Percentiles rank a stretch among this genome's conserved stretches.
Conservation (phyloP, 2,329 filamentous ascomycete genomes). For the Dactylella cylindrospora region DNA sequence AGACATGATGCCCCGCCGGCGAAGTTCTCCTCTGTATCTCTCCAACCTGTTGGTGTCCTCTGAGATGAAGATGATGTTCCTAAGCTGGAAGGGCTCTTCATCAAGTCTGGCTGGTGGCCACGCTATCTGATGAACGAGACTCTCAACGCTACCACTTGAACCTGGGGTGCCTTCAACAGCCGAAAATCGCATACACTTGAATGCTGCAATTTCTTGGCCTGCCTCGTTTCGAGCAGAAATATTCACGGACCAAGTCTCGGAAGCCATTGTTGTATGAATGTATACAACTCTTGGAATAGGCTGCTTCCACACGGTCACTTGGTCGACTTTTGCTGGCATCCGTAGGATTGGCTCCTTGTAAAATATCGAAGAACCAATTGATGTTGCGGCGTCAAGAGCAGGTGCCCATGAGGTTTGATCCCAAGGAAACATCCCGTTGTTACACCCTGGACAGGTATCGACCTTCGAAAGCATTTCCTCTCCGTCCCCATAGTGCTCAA, state of each 20-base stretch:
- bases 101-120: conserved; percentile 52
- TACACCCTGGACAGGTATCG: conserved; percentile 8
- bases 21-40: conserved; percentile 46
- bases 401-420: conserved; percentile 52
- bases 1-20: conserved; percentile 12
- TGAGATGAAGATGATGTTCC: conserved; percentile 48
- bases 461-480: conserved; percentile 54
- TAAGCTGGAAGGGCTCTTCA: conserved; percentile 49
- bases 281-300: conserved; percentile 51
- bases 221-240: conserved; percentile 46
- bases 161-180: conserved; percentile 52
- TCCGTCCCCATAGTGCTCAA: conserved; percentile 52
- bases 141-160: conserved; percentile 48
- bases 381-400: conserved; percentile 54
- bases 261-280: conserved; percentile 50
- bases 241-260: conserved; percentile 50
- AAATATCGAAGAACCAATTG: conserved; percentile 54
- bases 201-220: conserved; percentile 50
- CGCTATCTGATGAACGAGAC: conserved; percentile 52
- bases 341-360: conserved; percentile 52
- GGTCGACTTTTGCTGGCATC: conserved; percentile 51
- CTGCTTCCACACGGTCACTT: conserved; percentile 48
- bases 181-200: conserved; percentile 53
- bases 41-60: conserved; percentile 45
- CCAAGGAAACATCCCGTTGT: conserved; percentile 50